Conservation (phyloP, 1,284 basidiomycete genomes). For the Ustilago trichophora region DNA sequence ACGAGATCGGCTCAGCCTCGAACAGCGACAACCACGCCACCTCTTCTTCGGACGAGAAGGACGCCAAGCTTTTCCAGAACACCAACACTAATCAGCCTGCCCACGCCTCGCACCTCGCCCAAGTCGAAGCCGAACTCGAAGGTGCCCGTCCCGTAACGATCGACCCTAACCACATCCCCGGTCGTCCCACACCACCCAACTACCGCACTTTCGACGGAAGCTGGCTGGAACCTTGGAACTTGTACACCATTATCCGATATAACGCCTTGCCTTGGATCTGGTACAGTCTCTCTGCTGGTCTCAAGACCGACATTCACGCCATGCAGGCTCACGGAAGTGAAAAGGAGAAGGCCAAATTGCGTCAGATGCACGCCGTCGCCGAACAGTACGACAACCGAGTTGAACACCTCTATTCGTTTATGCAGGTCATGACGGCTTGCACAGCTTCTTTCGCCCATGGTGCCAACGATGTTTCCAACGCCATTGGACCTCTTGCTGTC, state of each 20-base stretch:
- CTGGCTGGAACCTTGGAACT: slow-evolving; percentile 46
- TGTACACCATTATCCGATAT: slow-evolving; percentile 40
- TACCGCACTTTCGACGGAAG: slow-evolving; percentile 40
- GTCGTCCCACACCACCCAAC: slow-evolving; percentile 28
- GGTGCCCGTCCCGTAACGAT: slow-evolving; percentile 3
- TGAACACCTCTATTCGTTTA: slow-evolving; percentile 49
- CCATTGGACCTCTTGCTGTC: slow-evolving; percentile 44
- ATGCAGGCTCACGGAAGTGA: slow-evolving; percentile 28
- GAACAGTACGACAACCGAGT: slow-evolving; percentile 46
- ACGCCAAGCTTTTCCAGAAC: slow-evolving; percentile 14
- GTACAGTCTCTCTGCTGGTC: slow-evolving; percentile 32
- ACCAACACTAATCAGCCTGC: neutral
- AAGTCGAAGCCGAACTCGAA: slow-evolving; percentile 28
- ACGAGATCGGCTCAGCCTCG: slow-evolving; percentile 9
- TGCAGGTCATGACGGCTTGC: slow-evolving; percentile 50
- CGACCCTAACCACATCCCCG: slow-evolving; percentile 9
- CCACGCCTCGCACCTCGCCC: slow-evolving; percentile 17
- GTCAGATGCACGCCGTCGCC: slow-evolving; percentile 35
- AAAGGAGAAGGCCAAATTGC: slow-evolving; percentile 29
- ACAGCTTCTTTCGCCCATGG: slow-evolving; percentile 50
- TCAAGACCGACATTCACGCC: slow-evolving; percentile 43
- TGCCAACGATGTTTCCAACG: slow-evolving; percentile 48
- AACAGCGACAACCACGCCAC: slow-evolving; percentile 2
- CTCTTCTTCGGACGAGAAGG: slow-evolving; percentile 16
- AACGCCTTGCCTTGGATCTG: slow-evolving; percentile 31